These are phyloP conservation scores for Fusarium sp. DNA, from an alignment of 2,329 filamentous ascomycete genomes.

Conservation along the genomic window DNA sequence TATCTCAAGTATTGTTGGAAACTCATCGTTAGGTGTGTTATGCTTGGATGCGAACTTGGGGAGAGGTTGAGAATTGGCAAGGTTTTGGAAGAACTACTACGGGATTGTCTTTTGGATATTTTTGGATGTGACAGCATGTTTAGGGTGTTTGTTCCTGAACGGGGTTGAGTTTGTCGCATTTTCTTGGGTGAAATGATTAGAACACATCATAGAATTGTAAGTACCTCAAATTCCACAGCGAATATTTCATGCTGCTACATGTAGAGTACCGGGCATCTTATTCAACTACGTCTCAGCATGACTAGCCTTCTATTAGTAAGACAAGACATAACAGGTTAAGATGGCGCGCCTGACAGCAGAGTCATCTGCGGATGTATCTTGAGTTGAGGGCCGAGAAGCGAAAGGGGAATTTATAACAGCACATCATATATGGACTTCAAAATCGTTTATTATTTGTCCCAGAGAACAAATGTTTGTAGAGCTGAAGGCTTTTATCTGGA, in stretches of 20 bases:
- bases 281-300: background rate
- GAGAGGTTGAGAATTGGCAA: background rate
- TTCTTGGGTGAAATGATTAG: too few species aligned
- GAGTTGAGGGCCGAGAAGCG: too few species aligned
- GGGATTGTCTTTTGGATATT: too few species aligned
- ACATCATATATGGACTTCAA: too few species aligned
- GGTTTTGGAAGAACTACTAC: background rate
- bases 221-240: background rate
- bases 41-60: slow-evolving; percentile 8
- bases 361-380: too few species aligned
- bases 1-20: slow-evolving; percentile 30
- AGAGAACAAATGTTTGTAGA: too few species aligned
- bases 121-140: background rate
- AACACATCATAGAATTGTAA: background rate
- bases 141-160: background rate
- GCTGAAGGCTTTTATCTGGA: too few species aligned
- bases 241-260: background rate
- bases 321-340: background rate
- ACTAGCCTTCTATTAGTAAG: background rate
- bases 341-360: too few species aligned
- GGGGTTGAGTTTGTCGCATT: too few species aligned
- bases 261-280: background rate
- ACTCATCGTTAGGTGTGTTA: slow-evolving; percentile 15
- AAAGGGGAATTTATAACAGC: too few species aligned
- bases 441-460: too few species aligned